A percentile compares a stretch with the other conserved stretches of the same genome.
Conservation (phyloP, 768 basidiomycete species). For the Russula sp. region DNA sequence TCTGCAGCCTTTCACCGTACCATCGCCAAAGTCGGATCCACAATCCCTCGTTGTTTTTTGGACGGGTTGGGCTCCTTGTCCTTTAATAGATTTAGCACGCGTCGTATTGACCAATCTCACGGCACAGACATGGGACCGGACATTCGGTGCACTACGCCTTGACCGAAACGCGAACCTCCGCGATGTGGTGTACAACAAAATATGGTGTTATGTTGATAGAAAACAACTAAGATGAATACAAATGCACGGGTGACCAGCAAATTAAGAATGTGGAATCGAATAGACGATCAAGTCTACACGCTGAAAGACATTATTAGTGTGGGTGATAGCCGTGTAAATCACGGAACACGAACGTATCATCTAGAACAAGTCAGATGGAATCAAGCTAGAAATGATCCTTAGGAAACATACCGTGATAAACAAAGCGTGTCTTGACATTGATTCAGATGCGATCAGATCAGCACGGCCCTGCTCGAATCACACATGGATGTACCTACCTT, state of each 20-base stretch:
- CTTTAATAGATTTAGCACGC: no score
- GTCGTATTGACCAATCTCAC: not conserved
- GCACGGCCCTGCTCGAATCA: not conserved
- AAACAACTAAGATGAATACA: constrained; percentile 17
- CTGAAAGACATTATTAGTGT: constrained; percentile 9
- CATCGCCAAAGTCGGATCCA: no score
- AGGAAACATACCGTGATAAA: constrained; percentile 65
- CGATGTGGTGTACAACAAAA: constrained; percentile 16
- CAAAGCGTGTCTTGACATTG: constrained; percentile 62
- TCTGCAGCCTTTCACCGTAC: no score
- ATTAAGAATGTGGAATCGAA: constrained; percentile 3
- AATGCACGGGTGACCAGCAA: constrained; percentile 10
- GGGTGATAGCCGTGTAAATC: not conserved
- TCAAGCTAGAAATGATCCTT: not conserved
- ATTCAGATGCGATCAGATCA: constrained; percentile 22
- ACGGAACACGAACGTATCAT: constrained; percentile 29
- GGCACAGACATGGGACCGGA: not conserved
- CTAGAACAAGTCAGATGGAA: constrained; percentile 1
- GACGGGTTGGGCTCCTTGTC: no score
- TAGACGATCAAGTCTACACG: constrained; percentile 13
- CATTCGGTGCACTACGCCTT: not conserved
- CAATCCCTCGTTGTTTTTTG: no score
- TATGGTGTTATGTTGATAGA: constrained; percentile 24
- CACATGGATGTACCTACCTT: constrained; percentile 49
- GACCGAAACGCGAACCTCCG: constrained; percentile 5